A percentile compares a stretch with the other conserved stretches of the same genome.
These are phyloP conservation scores for Saturnispora ahearnii DNA, from an alignment of 805 yeast genomes.

Conservation along the genomic window DNA sequence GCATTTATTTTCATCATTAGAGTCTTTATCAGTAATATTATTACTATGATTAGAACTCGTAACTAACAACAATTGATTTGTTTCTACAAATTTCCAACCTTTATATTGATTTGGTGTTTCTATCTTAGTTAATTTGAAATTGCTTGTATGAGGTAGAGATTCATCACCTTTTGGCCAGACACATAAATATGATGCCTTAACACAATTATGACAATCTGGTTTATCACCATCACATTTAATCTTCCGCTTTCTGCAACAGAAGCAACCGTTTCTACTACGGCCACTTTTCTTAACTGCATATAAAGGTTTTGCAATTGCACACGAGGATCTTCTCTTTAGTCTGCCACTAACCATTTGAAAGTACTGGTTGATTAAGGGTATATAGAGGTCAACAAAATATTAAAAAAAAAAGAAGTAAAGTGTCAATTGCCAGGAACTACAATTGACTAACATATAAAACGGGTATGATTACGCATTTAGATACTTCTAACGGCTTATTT, in stretches of 20 bases:
- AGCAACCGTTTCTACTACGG: constrained; percentile 17
- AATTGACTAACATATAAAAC: neutral
- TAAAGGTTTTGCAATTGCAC: neutral
- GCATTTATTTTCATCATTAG: neutral
- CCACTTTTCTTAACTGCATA: neutral
- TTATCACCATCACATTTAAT: constrained; percentile 21
- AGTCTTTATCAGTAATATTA: neutral
- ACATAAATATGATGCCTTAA: constrained; percentile 10
- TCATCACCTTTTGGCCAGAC: constrained; percentile 15
- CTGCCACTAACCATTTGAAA: neutral
- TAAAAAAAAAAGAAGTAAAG: no score
- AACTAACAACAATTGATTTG: neutral
- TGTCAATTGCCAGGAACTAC: no score
- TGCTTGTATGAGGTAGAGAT: constrained; percentile 14
- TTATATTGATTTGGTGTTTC: neutral
- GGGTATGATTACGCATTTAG: neutral
- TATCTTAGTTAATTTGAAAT: constrained; percentile 14
- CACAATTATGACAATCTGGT: constrained; percentile 17
- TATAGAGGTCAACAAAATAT: no score
- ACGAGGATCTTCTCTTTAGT: neutral
- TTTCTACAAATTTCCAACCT: neutral
- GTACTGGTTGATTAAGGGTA: no score
- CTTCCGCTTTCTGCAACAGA: constrained; percentile 22
- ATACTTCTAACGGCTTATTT: neutral
- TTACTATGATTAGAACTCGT: neutral